These are phyloP conservation scores for Plantago coronopus DNA, from an alignment of 305 asterid genomes.

Conservation along the genomic window DNA sequence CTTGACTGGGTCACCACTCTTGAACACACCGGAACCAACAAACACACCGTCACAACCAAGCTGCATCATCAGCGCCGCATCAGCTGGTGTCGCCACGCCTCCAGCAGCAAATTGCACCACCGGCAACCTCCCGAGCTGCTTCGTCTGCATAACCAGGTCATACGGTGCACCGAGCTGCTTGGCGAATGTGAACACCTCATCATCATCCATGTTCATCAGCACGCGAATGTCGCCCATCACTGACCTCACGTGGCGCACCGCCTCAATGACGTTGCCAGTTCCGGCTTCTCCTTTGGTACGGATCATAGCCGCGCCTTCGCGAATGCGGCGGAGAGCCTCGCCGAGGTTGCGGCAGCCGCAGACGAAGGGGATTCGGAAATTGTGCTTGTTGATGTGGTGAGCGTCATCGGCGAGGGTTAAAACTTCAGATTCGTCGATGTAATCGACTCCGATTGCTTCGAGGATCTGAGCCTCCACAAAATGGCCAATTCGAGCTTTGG, in stretches of 20 bases:
- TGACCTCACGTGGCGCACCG: slow-evolving; percentile 88
- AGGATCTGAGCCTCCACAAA: slow-evolving; percentile 96
- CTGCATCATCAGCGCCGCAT: slow-evolving; percentile 97
- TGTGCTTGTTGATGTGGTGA: slow-evolving; percentile 92
- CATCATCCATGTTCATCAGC: slow-evolving; percentile 93
- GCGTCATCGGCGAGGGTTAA: slow-evolving; percentile 82
- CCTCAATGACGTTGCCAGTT: slow-evolving; percentile 85
- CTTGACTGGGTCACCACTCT: slow-evolving; percentile 89
- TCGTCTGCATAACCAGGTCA: slow-evolving; percentile 93
- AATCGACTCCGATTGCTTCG: slow-evolving; percentile 85
- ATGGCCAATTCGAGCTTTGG: slow-evolving; percentile 91
- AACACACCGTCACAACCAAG: slow-evolving; percentile 96
- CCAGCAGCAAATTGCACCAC: slow-evolving; percentile 99
- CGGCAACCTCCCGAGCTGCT: slow-evolving; percentile 85
- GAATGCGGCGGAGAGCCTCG: slow-evolving; percentile 85
- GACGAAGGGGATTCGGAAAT: slow-evolving; percentile 92
- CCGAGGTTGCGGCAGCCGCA: slow-evolving; percentile 98
- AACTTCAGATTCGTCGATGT: slow-evolving; percentile 91
- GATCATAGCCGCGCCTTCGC: slow-evolving; percentile 98
- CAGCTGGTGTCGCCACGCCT: slow-evolving; percentile 98
- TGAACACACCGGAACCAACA: slow-evolving; percentile 90
- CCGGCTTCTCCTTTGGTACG: slow-evolving; percentile 99
- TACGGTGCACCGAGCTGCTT: slow-evolving; percentile 78
- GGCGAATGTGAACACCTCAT: slow-evolving; percentile 88
- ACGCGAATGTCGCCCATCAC: slow-evolving; percentile 92